These are phyloP conservation scores for Russula sp. DNA, from an alignment of 768 basidiomycete species.

Conservation along the genomic window DNA sequence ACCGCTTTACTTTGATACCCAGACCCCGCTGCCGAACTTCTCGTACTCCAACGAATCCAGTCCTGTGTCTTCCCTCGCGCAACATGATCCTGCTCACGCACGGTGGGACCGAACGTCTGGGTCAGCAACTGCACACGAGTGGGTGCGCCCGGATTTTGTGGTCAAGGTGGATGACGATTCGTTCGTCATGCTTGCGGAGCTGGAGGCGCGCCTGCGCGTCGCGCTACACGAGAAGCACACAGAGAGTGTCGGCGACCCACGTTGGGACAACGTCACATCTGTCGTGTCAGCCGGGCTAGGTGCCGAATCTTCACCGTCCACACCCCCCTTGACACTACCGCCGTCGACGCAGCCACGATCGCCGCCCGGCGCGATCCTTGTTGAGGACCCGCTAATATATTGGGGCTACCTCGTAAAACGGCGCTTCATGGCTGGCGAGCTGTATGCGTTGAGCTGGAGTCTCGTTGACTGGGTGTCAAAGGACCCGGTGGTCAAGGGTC, in stretches of 20 bases:
- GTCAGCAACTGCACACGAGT: conserved; percentile 44
- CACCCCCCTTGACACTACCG: neutral
- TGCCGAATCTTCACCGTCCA: neutral
- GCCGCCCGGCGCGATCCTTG: conserved; percentile 16
- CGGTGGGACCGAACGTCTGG: conserved; percentile 44
- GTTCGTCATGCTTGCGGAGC: conserved; percentile 90
- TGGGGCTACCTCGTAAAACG: conserved; percentile 92
- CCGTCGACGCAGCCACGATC: neutral
- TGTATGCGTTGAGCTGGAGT: conserved; percentile 86
- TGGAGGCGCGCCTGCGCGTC: conserved; percentile 82
- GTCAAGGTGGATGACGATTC: conserved; percentile 95
- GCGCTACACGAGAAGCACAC: conserved; percentile 47
- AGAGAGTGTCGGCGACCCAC: neutral
- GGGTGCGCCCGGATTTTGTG: conserved; percentile 88
- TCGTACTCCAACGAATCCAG: conserved; percentile 61
- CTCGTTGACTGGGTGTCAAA: conserved; percentile 84
- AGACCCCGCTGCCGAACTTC: conserved; percentile 42
- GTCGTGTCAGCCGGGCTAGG: neutral
- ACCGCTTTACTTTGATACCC: conserved; percentile 52
- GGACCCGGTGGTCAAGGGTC: conserved; percentile 57
- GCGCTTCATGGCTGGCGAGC: conserved; percentile 91
- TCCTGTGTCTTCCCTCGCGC: conserved; percentile 54
- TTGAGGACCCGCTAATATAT: conserved; percentile 67
- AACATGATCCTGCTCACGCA: conserved; percentile 62
- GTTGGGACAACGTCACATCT: neutral